Evolutionary conservation across 2,329 filamentous ascomycete species (phyloP).

Genomic region (Sarocladiaceae sp.): DNA sequence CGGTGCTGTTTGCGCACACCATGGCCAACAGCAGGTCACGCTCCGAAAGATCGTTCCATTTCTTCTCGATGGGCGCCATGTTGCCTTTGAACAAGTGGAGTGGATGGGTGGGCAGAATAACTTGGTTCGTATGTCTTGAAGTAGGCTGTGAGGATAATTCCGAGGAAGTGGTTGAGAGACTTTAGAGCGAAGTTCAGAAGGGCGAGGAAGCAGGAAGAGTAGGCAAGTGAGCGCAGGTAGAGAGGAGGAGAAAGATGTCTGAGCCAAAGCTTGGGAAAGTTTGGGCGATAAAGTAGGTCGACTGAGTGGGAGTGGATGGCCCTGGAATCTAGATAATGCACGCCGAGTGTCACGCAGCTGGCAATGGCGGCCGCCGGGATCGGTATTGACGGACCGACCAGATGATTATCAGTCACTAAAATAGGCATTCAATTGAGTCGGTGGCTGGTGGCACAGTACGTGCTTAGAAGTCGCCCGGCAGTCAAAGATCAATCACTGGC

Average conservation of each 20-base stretch:
- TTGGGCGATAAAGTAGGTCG: neutral
- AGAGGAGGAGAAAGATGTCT: neutral
- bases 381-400: too few species aligned
- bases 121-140: too few species aligned
- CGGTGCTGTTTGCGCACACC: slow-evolving; percentile 21
- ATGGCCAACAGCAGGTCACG: slow-evolving; percentile 34
- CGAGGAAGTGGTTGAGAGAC: neutral
- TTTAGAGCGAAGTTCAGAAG: neutral
- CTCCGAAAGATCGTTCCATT: slow-evolving; percentile 32
- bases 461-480: too few species aligned
- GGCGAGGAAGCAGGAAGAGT: neutral
- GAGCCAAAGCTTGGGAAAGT: neutral
- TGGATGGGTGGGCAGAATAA: too few species aligned
- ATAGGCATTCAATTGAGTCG: too few species aligned
- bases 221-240: neutral
- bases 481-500: too few species aligned
- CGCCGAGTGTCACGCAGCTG: neutral
- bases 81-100: neutral
- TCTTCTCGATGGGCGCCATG: slow-evolving; percentile 23
- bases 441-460: too few species aligned
- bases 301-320: neutral
- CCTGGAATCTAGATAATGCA: neutral
- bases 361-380: neutral
- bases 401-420: too few species aligned
- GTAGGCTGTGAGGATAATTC: too few species aligned